Base-by-base conservation (phyloP, 1,284 basidiomycete species). In the Cerrena zonata region DNA sequence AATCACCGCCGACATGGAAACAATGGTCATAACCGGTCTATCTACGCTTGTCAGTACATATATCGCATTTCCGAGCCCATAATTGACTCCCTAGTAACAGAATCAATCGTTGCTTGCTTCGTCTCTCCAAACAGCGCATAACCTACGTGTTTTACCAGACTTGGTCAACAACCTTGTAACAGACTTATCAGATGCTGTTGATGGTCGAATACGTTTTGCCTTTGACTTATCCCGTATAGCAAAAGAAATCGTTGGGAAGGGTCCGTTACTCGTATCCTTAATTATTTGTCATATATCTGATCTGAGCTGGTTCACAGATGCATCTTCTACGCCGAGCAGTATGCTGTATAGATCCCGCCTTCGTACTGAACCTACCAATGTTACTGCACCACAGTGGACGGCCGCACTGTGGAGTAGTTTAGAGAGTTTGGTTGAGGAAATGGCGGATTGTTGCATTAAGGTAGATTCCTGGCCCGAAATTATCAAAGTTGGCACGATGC, bases 111-210 rank as follows among this genome's bases (percentile, higher is more conserved):
- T 95, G 22, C 77, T 99, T 1, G 90, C 91, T 0, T 91, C 91
- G 2, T 91, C 92, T 0, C 77, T 98, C 5, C 95, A 98, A 74
- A 96, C 93, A 0, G 93, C 94, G 2, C 89, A 92, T 69, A 97
- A 97, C 65, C 79, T 99, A 5, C 78, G 87, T 22, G 82, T 91
- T 5, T 75, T 98, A 2, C 89, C 94, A 0, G 77, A 83, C 19
- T 79, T 97, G 2, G 90, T 97, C 1, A 81, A 86, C 52, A 83
- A 84, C 52, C 78, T 97, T 0, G 73, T 96, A 13, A 70, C 72
- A 3, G 91, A 96, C 63, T 73, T 97, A 11, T 91, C 87, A 22
- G 85, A 92, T 50, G 86, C 89, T 0, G 86, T 96, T 2, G 86
- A 91, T 50, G 77, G 82, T 27, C 79, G 91, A 4, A 91, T 95